phyloP scores from a whole-genome alignment of 1,284 basidiomycete species.

The Ustilago sp. region DNA sequence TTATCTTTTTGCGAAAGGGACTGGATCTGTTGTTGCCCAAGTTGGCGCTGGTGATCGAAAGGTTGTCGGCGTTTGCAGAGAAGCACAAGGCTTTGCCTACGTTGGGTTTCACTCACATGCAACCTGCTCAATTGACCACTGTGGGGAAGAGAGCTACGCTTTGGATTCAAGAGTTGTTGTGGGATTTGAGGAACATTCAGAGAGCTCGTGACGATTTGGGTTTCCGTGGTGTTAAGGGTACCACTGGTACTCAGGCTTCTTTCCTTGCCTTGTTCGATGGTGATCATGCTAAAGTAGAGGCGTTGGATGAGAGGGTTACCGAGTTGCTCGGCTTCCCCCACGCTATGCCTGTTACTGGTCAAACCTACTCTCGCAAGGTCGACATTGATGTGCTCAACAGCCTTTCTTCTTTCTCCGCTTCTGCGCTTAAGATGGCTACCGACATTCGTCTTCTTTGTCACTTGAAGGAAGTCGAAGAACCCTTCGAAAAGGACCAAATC shows the following conservation, averaged over 20 bases:
- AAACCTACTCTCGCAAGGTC: constrained; percentile 98
- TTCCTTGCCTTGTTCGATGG: constrained; percentile 96
- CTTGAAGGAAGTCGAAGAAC: constrained; percentile 92
- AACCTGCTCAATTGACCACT: constrained; percentile 97
- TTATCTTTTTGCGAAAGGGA: constrained; percentile 93
- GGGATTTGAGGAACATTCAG: constrained; percentile 94
- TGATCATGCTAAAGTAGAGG: constrained; percentile 85
- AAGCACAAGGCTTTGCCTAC: constrained; percentile 71
- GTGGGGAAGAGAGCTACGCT: constrained; percentile 99
- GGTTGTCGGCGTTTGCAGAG: constrained; percentile 82
- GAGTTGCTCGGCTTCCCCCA: constrained; percentile 90
- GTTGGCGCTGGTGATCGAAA: constrained; percentile 87
- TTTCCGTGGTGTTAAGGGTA: constrained; percentile 98
- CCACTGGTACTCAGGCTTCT: constrained; percentile 96
- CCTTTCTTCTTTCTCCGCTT: constrained; percentile 90
- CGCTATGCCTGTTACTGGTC: constrained; percentile 96
- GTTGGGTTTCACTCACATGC: constrained; percentile 98
- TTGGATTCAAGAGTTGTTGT: constrained; percentile 93
- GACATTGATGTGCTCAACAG: constrained; percentile 92
- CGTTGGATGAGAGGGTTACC: constrained; percentile 81
- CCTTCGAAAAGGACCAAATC: constrained; percentile 98
- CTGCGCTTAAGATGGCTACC: constrained; percentile 97
- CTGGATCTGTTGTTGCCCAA: constrained; percentile 87
- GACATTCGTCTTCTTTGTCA: constrained; percentile 78
- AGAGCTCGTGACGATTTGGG: constrained; percentile 92